These are phyloP conservation scores for Taphrina populina DNA, from an alignment of 1,139 yeast species.

Conservation along the genomic window DNA sequence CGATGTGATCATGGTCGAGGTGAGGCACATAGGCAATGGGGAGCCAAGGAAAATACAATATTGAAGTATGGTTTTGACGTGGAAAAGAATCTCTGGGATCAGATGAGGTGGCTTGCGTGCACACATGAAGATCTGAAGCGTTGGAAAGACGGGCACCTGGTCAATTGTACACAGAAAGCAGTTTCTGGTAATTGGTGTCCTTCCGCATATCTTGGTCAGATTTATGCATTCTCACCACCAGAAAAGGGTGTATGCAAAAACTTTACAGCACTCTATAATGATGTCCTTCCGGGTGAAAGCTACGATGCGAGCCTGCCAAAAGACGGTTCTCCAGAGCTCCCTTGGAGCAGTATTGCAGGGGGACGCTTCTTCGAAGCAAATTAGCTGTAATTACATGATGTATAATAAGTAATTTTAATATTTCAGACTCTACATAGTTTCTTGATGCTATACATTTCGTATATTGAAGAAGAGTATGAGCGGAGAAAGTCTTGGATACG, in stretches of 20 bases:
- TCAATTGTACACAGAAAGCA: background rate
- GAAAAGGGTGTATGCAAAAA: background rate
- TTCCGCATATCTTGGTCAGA: background rate
- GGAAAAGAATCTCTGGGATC: conserved; percentile 24
- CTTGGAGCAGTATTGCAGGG: conserved; percentile 6
- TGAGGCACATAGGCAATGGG: conserved; percentile 22
- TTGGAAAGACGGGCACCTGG: conserved; percentile 7
- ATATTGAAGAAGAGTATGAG: too few species aligned
- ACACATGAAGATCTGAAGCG: conserved; percentile 3
- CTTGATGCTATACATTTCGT: too few species aligned
- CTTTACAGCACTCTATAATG: conserved; percentile 1
- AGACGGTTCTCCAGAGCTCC: background rate
- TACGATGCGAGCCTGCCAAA: conserved; percentile 2
- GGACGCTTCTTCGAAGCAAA: background rate
- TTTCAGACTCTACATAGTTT: too few species aligned
- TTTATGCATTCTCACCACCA: background rate
- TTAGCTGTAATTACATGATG: background rate
- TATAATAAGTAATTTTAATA: background rate
- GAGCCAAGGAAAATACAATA: background rate
- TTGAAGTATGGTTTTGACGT: conserved; percentile 17
- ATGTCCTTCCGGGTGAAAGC: background rate
- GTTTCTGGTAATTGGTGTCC: conserved; percentile 3
- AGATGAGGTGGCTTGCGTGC: conserved; percentile 26
- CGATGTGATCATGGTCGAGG: conserved; percentile 22
- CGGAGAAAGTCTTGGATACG: too few species aligned